These are phyloP conservation scores for Eimeria falciformis DNA, from an alignment of 169 alveolate genomes.

Conservation along the genomic window DNA sequence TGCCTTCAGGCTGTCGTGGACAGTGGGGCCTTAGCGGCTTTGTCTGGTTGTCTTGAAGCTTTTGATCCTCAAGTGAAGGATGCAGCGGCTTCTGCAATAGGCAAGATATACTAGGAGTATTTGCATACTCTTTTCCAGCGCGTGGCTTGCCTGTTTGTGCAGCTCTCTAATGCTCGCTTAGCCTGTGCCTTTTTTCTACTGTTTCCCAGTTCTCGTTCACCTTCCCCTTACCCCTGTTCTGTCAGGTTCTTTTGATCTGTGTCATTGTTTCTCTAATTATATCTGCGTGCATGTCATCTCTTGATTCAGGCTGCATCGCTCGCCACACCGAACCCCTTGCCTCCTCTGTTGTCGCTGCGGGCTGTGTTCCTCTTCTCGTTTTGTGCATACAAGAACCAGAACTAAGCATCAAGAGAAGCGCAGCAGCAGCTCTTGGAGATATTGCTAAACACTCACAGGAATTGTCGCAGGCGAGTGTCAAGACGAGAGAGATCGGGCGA, in stretches of 20 bases:
- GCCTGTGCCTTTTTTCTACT: no score
- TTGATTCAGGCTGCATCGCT: constrained; percentile 94
- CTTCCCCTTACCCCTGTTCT: no score
- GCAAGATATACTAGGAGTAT: constrained; percentile 72
- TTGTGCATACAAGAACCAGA: constrained; percentile 95
- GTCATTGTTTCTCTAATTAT: no score
- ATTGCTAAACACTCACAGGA: constrained; percentile 94
- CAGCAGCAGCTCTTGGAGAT: constrained; percentile 93
- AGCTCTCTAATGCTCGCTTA: no score
- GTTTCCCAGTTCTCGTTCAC: no score
- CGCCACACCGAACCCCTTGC: constrained; percentile 94
- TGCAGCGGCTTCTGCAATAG: constrained; percentile 92
- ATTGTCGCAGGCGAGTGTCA: constrained; percentile 80
- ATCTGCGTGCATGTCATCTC: no score
- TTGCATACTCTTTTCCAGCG: no score
- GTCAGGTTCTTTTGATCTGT: no score
- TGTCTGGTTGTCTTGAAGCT: constrained; percentile 94
- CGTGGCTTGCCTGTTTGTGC: no score
- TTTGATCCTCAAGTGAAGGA: constrained; percentile 96
- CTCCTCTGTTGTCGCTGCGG: constrained; percentile 94
- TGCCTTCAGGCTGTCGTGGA: constrained; percentile 90
- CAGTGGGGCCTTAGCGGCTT: constrained; percentile 94
- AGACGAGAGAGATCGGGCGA: neutral
- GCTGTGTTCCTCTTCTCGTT: constrained; percentile 95
- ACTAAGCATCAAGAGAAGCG: constrained; percentile 85